A percentile compares a stretch with the other conserved stretches of the same genome.
Evolutionary conservation across 2,329 filamentous ascomycete genomes (phyloP).

Genomic region (Sarocladiaceae sp.): DNA sequence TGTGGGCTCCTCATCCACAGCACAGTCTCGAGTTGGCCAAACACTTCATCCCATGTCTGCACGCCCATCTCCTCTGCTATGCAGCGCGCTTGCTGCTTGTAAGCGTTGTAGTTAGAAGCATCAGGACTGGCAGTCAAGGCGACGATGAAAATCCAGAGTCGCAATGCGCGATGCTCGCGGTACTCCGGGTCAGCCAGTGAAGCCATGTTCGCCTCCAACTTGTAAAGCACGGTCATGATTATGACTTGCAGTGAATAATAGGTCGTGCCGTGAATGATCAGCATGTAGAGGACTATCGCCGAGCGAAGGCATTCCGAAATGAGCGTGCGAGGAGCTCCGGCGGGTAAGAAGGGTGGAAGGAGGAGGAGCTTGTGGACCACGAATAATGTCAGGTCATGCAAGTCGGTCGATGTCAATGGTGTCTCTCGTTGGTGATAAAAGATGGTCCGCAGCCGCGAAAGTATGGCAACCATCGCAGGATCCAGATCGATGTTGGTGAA

Average conservation of each 20-base stretch:
- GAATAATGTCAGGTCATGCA: constrained; percentile 51
- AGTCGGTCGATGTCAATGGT: constrained; percentile 30
- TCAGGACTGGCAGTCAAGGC: constrained; percentile 30
- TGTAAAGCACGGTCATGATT: constrained; percentile 25
- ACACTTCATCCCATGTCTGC: constrained; percentile 10
- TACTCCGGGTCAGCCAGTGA: constrained; percentile 8
- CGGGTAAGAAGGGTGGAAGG: constrained; percentile 11
- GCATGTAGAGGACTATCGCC: constrained; percentile 43
- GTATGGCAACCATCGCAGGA: constrained; percentile 26
- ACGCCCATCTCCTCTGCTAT: background rate
- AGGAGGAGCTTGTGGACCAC: constrained; percentile 43
- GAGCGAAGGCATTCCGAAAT: constrained; percentile 40
- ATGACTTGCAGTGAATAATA: constrained; percentile 47
- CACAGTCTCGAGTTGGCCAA: constrained; percentile 17
- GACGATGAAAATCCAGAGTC: constrained; percentile 36
- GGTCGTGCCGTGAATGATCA: constrained; percentile 46
- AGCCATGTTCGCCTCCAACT: constrained; percentile 25
- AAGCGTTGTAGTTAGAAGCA: constrained; percentile 22
- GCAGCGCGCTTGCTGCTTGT: constrained; percentile 18
- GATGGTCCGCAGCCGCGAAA: constrained; percentile 37
- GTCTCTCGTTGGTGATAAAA: constrained; percentile 27
- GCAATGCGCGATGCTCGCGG: constrained; percentile 18
- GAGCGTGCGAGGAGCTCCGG: constrained; percentile 12
- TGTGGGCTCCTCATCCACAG: constrained; percentile 23
- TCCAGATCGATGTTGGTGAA: constrained; percentile 19